These are phyloP conservation scores for Alternaria incomplexa DNA, from an alignment of 2,329 filamentous ascomycete genomes.

Conservation along the genomic window DNA sequence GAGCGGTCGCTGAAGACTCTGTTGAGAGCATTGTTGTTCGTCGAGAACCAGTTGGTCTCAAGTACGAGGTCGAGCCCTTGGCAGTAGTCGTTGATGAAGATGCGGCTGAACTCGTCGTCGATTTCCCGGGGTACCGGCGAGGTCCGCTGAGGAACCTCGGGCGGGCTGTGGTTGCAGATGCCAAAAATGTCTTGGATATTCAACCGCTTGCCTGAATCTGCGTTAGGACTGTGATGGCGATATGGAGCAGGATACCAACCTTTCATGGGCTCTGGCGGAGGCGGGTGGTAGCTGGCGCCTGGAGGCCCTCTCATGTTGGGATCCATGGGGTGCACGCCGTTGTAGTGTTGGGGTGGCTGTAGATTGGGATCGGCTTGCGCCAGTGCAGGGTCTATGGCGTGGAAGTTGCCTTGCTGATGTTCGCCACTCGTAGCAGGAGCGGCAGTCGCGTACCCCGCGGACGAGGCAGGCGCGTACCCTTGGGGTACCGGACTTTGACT, in stretches of 20 bases:
- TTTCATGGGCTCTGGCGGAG: conserved; percentile 33
- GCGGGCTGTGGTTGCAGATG: conserved; percentile 44
- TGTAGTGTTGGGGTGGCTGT: conserved; percentile 41
- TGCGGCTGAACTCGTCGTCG: conserved; percentile 41
- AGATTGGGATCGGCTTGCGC: conserved; percentile 49
- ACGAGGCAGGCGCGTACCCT: conserved; percentile 53
- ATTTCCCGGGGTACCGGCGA: conserved; percentile 36
- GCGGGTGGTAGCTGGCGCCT: conserved; percentile 22
- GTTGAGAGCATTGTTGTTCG: conserved; percentile 56
- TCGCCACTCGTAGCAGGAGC: conserved; percentile 43
- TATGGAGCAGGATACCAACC: conserved; percentile 23
- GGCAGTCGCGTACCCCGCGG: conserved; percentile 47
- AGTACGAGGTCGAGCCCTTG: conserved; percentile 43
- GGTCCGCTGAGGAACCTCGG: conserved; percentile 40
- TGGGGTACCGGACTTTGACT: conserved; percentile 49
- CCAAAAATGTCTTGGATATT: conserved; percentile 43
- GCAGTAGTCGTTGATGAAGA: conserved; percentile 46
- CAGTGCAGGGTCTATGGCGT: conserved; percentile 72
- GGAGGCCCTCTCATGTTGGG: conserved; percentile 37
- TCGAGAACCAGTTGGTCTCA: conserved; percentile 84
- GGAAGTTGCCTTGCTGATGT: conserved; percentile 57
- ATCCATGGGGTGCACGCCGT: conserved; percentile 41
- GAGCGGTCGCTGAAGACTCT: conserved; percentile 58
- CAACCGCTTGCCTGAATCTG: conserved; percentile 42
- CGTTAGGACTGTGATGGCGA: conserved; percentile 7